A percentile compares a stretch with the other conserved stretches of the same genome.
These are phyloP conservation scores for Canavalia ensiformis DNA, from an alignment of 306 rosid genomes.

Conservation along the genomic window DNA sequence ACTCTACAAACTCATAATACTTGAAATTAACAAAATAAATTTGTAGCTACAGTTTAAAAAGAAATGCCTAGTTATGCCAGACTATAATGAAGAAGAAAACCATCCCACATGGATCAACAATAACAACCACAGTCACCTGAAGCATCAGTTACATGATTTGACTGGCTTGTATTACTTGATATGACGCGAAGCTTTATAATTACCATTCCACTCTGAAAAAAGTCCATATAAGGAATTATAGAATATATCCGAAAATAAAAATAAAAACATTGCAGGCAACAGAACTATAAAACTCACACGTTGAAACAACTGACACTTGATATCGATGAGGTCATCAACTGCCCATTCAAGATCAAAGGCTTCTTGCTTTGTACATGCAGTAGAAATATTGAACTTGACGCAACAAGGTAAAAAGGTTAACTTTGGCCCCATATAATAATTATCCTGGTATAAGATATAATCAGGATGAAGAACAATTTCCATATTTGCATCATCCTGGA, in stretches of 20 bases:
- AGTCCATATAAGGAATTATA: constrained; percentile 49
- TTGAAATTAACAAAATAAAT: constrained; percentile 36
- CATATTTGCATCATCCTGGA: constrained; percentile 68
- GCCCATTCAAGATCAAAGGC: constrained; percentile 74
- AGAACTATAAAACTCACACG: constrained; percentile 66
- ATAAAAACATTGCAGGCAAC: not conserved
- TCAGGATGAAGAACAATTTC: constrained; percentile 87
- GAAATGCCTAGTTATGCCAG: constrained; percentile 26
- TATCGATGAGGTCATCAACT: constrained; percentile 68
- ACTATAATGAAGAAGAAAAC: constrained; percentile 40
- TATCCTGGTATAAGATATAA: constrained; percentile 75
- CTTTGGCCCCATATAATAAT: constrained; percentile 64
- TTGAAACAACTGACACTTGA: constrained; percentile 66
- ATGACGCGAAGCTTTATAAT: constrained; percentile 70
- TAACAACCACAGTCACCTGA: constrained; percentile 68
- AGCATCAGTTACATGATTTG: constrained; percentile 52
- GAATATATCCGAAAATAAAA: not conserved
- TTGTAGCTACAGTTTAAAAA: constrained; percentile 35
- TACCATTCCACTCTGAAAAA: constrained; percentile 68
- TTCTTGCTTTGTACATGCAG: constrained; percentile 55
- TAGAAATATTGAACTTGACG: constrained; percentile 70
- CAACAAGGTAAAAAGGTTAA: constrained; percentile 69
- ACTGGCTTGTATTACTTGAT: constrained; percentile 59
- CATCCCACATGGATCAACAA: not conserved
- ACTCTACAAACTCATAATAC: constrained; percentile 28